A percentile compares a stretch with the other conserved stretches of the same genome.
Conservation (phyloP, 768 basidiomycete genomes). For the Mycena rebaudengoi region DNA sequence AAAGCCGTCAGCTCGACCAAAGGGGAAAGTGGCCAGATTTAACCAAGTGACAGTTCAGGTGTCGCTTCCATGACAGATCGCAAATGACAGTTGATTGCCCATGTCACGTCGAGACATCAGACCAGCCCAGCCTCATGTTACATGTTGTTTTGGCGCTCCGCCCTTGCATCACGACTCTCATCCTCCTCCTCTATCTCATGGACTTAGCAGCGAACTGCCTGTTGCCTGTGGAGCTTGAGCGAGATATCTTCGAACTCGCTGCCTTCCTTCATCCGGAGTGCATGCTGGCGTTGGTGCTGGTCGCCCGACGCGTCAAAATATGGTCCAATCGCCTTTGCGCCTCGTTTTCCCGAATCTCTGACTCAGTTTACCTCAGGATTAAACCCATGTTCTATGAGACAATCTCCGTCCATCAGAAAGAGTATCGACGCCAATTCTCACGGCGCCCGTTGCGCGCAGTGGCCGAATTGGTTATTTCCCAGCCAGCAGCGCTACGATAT, state of each 20-base stretch:
- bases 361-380: neutral
- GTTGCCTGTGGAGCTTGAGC: neutral
- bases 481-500: neutral
- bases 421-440: neutral
- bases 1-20: no score
- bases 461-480: neutral
- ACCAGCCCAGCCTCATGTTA: neutral
- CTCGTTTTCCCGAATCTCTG: neutral
- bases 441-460: neutral
- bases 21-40: no score
- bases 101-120: no score
- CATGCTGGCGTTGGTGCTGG: neutral
- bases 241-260: neutral
- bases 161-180: neutral
- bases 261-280: neutral
- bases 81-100: no score
- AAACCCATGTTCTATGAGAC: neutral
- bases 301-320: neutral
- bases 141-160: neutral
- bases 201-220: neutral
- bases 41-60: no score
- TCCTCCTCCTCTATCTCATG: neutral
- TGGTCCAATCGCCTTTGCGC: neutral
- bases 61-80: no score
- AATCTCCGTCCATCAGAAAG: neutral